These are phyloP conservation scores for Nakazawaea anatomiae DNA, from an alignment of 805 yeast species.

Conservation along the genomic window DNA sequence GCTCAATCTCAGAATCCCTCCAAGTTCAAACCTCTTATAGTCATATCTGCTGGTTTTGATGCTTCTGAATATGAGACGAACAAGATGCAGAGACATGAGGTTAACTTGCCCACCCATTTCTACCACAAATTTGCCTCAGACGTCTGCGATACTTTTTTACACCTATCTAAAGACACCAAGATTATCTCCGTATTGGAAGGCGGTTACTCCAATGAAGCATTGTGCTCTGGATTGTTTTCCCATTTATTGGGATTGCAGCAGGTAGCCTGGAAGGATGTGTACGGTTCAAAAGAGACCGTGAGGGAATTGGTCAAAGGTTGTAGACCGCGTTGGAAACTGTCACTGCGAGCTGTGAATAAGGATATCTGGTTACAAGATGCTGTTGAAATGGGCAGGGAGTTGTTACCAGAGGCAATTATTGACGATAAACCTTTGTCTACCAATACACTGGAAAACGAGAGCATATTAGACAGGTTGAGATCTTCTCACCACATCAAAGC, in stretches of 20 bases:
- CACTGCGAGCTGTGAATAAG: conserved; percentile 36
- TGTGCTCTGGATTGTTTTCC: conserved; percentile 72
- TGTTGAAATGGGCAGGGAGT: conserved; percentile 5
- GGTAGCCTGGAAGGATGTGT: conserved; percentile 51
- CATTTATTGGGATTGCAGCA: conserved; percentile 68
- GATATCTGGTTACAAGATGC: conserved; percentile 49
- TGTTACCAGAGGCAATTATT: conserved; percentile 6
- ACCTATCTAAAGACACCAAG: conserved; percentile 50
- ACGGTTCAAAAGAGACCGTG: conserved; percentile 60
- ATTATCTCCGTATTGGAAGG: conserved; percentile 74
- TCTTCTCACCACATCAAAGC: background rate
- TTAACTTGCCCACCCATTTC: conserved; percentile 76
- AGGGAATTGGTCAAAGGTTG: conserved; percentile 66
- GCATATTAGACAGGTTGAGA: conserved; percentile 1
- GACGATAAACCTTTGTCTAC: background rate
- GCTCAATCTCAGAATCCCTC: conserved; percentile 13
- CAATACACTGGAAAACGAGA: background rate
- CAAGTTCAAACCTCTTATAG: conserved; percentile 48
- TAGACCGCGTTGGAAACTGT: conserved; percentile 56
- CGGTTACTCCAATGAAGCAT: conserved; percentile 80
- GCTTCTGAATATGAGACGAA: conserved; percentile 78
- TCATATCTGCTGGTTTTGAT: conserved; percentile 86
- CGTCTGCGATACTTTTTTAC: conserved; percentile 37
- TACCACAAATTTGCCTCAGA: conserved; percentile 69
- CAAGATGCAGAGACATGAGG: conserved; percentile 82